phyloP scores from a whole-genome alignment of 139 green algal genomes.

The Gonium pectorale region DNA sequence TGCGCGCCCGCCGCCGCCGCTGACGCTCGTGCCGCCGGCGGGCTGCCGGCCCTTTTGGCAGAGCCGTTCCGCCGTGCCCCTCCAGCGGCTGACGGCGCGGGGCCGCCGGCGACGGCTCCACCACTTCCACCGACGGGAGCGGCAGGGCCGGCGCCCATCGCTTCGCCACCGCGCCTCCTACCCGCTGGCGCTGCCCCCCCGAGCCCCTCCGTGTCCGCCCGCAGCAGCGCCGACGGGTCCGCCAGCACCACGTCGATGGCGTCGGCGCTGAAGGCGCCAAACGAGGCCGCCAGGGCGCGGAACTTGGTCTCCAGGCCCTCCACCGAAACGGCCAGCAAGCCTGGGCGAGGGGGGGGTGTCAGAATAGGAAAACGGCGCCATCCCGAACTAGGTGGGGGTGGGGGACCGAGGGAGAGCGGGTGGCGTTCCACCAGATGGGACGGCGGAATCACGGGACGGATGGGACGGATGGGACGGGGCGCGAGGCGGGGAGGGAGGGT shows the following conservation, averaged over 20 bases:
- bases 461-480: background rate
- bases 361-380: background rate
- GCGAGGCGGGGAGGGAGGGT: background rate
- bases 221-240: slow-evolving; percentile 37
- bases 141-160: too few relatives aligned
- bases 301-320: slow-evolving; percentile 10
- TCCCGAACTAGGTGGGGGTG: background rate
- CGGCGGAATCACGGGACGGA: too few relatives aligned
- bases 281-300: slow-evolving; percentile 19
- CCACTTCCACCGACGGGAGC: too few relatives aligned
- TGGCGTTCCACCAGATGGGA: too few relatives aligned
- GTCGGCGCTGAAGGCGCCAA: slow-evolving; percentile 39
- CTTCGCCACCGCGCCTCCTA: too few relatives aligned
- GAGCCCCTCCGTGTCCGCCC: background rate
- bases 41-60: too few relatives aligned
- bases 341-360: background rate
- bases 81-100: too few relatives aligned
- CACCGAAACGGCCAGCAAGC: slow-evolving; percentile 17
- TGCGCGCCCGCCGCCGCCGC: too few relatives aligned
- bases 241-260: slow-evolving; percentile 44
- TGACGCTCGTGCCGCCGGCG: too few relatives aligned
- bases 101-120: too few relatives aligned
- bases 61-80: too few relatives aligned
- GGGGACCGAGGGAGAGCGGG: background rate
- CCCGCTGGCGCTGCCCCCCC: background rate